Conservation (phyloP, 495 filamentous ascomycete species). For the Annulohypoxylon stygium region DNA sequence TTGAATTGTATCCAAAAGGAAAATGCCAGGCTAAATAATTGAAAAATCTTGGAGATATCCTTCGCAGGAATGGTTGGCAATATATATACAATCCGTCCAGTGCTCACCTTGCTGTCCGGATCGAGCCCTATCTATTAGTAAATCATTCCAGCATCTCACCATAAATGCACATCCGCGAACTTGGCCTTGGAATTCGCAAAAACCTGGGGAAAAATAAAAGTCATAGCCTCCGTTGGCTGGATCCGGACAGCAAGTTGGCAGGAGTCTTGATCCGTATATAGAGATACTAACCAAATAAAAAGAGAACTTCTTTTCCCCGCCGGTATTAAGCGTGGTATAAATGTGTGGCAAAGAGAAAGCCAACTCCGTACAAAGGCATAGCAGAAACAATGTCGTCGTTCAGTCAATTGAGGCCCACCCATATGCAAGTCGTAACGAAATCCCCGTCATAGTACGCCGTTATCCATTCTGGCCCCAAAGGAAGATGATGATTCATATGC, state of each 20-base stretch:
- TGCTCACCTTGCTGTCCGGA: slow-evolving; percentile 66
- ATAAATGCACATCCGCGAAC: slow-evolving; percentile 45
- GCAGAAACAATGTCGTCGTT: slow-evolving; percentile 50
- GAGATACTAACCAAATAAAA: slow-evolving; percentile 52
- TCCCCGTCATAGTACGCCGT: slow-evolving; percentile 52
- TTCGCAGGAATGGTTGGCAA: slow-evolving; percentile 57
- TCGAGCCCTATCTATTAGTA: slow-evolving; percentile 55
- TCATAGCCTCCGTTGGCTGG: slow-evolving; percentile 49
- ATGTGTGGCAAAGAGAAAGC: slow-evolving; percentile 40
- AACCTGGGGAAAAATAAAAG: slow-evolving; percentile 46
- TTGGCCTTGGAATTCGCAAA: slow-evolving; percentile 48
- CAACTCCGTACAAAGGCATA: slow-evolving; percentile 50
- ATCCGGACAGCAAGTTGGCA: slow-evolving; percentile 55
- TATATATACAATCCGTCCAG: slow-evolving; percentile 61
- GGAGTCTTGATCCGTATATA: slow-evolving; percentile 47
- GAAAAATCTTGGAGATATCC: slow-evolving; percentile 50
- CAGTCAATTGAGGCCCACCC: slow-evolving; percentile 51
- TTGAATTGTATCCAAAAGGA: slow-evolving; percentile 39
- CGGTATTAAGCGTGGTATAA: slow-evolving; percentile 49
- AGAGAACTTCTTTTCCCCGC: slow-evolving; percentile 49
- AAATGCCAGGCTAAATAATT: slow-evolving; percentile 41
- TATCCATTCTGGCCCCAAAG: slow-evolving; percentile 49
- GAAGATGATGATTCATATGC: slow-evolving; percentile 46
- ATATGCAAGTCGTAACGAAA: slow-evolving; percentile 52
- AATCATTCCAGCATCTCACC: slow-evolving; percentile 50